These are phyloP conservation scores for Nelumbo lutea DNA, from an alignment of 164 flowering plant species.

Conservation along the genomic window DNA sequence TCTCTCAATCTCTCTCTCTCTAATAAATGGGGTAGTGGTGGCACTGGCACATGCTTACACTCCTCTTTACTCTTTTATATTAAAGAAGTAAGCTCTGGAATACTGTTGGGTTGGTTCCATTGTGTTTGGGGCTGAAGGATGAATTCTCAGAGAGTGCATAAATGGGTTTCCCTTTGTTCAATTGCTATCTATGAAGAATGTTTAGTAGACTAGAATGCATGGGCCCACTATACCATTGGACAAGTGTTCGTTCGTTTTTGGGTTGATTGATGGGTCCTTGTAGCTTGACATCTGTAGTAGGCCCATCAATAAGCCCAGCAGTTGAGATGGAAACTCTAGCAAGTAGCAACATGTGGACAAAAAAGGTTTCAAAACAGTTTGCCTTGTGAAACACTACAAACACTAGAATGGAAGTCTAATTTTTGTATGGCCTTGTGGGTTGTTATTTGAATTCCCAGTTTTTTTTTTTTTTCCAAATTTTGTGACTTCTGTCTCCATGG, in stretches of 20 bases:
- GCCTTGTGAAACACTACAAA: background rate
- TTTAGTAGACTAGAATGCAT: no score
- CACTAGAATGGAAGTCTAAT: background rate
- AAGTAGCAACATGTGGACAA: background rate
- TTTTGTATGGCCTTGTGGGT: background rate
- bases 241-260: background rate
- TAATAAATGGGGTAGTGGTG: background rate
- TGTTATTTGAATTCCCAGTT: background rate
- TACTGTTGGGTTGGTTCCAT: background rate
- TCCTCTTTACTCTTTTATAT: background rate
- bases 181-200: no score
- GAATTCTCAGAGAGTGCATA: no score
- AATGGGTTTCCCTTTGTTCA: no score
- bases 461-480: background rate
- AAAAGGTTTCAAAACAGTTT: background rate
- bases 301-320: background rate
- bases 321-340: background rate
- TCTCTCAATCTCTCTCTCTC: background rate
- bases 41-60: no score
- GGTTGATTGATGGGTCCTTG: background rate
- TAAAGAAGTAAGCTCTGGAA: background rate
- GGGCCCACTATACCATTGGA: background rate
- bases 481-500: conserved; percentile 10
- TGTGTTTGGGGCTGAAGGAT: no score
- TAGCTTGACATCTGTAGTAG: background rate